Conservation (phyloP, 2,329 filamentous ascomycete genomes). For the Colletotrichum tabaci region DNA sequence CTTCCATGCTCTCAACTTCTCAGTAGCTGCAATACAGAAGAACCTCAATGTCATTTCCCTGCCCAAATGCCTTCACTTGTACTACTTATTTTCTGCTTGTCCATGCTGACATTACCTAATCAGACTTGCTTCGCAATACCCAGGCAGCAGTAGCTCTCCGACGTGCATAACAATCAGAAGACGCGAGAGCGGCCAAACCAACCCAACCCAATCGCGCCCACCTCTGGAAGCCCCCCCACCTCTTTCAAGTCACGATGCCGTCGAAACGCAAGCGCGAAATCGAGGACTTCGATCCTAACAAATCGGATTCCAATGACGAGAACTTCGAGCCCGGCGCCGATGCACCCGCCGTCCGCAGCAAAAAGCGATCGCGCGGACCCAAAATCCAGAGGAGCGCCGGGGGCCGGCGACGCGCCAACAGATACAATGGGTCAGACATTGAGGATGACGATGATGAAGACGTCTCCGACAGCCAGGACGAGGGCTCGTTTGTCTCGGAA, state of each 20-base stretch:
- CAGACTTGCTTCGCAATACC: slow-evolving; percentile 14
- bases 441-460: slow-evolving; percentile 71
- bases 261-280: slow-evolving; percentile 71
- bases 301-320: slow-evolving; percentile 76
- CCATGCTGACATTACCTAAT: slow-evolving; percentile 1
- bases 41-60: neutral
- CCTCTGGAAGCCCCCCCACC: neutral
- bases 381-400: slow-evolving; percentile 56
- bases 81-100: neutral
- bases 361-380: slow-evolving; percentile 53
- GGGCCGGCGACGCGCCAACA: slow-evolving; percentile 55
- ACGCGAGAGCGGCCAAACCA: slow-evolving; percentile 17
- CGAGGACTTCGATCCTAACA: slow-evolving; percentile 75
- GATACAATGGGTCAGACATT: slow-evolving; percentile 74
- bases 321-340: slow-evolving; percentile 72
- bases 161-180: slow-evolving; percentile 29
- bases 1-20: slow-evolving; percentile 11
- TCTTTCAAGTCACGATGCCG: slow-evolving; percentile 53
- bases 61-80: neutral
- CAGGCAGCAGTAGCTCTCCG: slow-evolving; percentile 20
- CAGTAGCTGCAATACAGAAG: slow-evolving; percentile 5
- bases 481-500: slow-evolving; percentile 63
- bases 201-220: slow-evolving; percentile 8
- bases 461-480: slow-evolving; percentile 67
- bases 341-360: slow-evolving; percentile 57